phyloP scores from a whole-genome alignment of 2,329 filamentous ascomycete species.

The Blastomyces parvus region DNA sequence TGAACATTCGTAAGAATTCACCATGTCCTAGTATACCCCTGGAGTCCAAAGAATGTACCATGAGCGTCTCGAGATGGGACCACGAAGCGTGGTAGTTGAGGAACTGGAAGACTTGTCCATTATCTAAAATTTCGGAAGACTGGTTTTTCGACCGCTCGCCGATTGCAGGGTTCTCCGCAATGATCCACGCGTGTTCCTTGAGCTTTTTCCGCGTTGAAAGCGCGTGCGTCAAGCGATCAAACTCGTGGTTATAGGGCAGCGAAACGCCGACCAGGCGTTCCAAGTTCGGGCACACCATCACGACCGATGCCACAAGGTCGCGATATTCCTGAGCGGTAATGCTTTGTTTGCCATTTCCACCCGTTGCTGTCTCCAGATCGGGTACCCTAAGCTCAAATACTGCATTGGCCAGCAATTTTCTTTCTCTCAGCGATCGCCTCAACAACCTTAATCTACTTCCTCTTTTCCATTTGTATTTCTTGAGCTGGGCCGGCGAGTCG shows the following conservation, averaged over 20 bases:
- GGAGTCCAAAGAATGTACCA: slow-evolving; percentile 40
- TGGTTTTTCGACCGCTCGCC: slow-evolving; percentile 28
- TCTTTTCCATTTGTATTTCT: slow-evolving; percentile 41
- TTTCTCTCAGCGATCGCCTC: slow-evolving; percentile 45
- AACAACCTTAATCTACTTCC: slow-evolving; percentile 46
- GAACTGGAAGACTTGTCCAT: slow-evolving; percentile 42
- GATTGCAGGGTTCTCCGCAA: slow-evolving; percentile 38
- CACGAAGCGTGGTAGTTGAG: slow-evolving; percentile 46
- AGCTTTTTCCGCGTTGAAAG: slow-evolving; percentile 46
- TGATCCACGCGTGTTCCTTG: slow-evolving; percentile 49
- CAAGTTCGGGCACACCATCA: slow-evolving; percentile 50
- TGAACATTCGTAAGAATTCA: slow-evolving; percentile 45
- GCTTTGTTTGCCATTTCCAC: slow-evolving; percentile 32
- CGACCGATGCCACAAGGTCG: slow-evolving; percentile 46
- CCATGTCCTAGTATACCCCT: slow-evolving; percentile 44
- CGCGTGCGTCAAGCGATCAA: slow-evolving; percentile 47
- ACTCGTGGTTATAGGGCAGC: slow-evolving; percentile 44
- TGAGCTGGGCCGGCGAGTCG: slow-evolving; percentile 38
- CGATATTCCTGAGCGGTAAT: slow-evolving; percentile 41
- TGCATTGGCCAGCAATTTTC: slow-evolving; percentile 41
- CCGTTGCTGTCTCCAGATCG: slow-evolving; percentile 37
- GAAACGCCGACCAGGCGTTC: slow-evolving; percentile 47
- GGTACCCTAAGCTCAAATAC: slow-evolving; percentile 47
- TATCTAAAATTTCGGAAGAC: slow-evolving; percentile 35
- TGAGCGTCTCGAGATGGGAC: slow-evolving; percentile 44